Percentiles rank a stretch among this genome's conserved stretches.
These are phyloP conservation scores for Tulasnella sp. DNA, from an alignment of 768 basidiomycete genomes.

Conservation along the genomic window DNA sequence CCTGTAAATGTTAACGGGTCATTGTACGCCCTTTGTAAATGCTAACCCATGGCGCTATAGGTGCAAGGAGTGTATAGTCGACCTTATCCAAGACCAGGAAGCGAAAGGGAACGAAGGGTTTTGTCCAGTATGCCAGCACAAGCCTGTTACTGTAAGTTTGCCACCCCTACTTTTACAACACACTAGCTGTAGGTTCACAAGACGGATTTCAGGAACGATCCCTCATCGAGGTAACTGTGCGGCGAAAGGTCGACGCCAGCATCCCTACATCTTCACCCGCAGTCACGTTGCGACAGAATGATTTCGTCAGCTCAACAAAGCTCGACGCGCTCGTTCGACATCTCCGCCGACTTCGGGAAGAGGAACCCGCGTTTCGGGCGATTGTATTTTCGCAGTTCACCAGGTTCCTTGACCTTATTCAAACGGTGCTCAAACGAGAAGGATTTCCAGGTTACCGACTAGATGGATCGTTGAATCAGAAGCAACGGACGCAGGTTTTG, in stretches of 20 bases:
- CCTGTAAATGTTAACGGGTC: slow-evolving; percentile 47
- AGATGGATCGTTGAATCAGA: slow-evolving; percentile 89
- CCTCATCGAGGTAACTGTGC: slow-evolving; percentile 57
- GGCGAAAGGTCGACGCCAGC: slow-evolving; percentile 28
- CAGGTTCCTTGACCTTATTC: slow-evolving; percentile 78
- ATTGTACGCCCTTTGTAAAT: background rate
- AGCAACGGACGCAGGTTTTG: slow-evolving; percentile 70
- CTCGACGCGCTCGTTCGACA: slow-evolving; percentile 74
- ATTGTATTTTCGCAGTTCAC: slow-evolving; percentile 92
- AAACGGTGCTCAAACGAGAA: slow-evolving; percentile 65
- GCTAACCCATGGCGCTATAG: slow-evolving; percentile 38
- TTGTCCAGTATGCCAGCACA: slow-evolving; percentile 76
- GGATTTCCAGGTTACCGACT: slow-evolving; percentile 68
- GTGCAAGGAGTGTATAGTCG: slow-evolving; percentile 87
- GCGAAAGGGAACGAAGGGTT: slow-evolving; percentile 64
- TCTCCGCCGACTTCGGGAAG: slow-evolving; percentile 58
- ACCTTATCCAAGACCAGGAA: slow-evolving; percentile 63
- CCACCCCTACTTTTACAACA: background rate
- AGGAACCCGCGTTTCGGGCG: slow-evolving; percentile 74
- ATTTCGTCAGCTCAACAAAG: slow-evolving; percentile 89
- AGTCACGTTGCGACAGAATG: slow-evolving; percentile 66
- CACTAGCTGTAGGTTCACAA: background rate
- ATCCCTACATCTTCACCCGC: slow-evolving; percentile 35
- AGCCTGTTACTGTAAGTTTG: slow-evolving; percentile 56
- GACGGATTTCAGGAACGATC: slow-evolving; percentile 47